Conservation (phyloP, 2,329 filamentous ascomycete species). For the Fusarium secorum region DNA sequence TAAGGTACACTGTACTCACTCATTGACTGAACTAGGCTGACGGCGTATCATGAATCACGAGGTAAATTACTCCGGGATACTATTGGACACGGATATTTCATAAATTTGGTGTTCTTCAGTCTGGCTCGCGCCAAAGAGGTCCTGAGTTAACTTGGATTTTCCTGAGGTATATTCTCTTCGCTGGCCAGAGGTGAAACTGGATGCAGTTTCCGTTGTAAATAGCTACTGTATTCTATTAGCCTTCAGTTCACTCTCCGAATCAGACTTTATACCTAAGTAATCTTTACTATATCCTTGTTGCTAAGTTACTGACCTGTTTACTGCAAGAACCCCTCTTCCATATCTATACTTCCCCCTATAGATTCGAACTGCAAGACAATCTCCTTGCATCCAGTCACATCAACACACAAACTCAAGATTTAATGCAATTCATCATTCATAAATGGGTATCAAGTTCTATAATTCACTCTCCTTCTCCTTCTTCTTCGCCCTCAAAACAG, state of each 20-base stretch:
- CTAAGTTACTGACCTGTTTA: background rate
- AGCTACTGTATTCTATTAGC: background rate
- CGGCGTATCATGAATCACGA: background rate
- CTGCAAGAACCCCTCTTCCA: background rate
- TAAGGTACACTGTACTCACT: fast-evolving
- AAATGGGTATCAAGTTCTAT: conserved; percentile 38
- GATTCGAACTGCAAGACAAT: background rate
- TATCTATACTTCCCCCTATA: background rate
- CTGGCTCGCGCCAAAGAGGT: fast-evolving
- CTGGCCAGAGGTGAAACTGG: background rate
- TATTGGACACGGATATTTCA: fast-evolving
- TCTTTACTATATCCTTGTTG: background rate
- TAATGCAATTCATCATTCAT: conserved; percentile 21
- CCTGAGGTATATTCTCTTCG: fast-evolving
- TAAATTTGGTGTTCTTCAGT: fast-evolving
- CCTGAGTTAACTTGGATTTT: background rate
- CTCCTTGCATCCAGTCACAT: background rate
- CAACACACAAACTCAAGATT: no score
- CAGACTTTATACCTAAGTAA: background rate
- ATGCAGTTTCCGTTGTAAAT: background rate
- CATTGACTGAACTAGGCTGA: fast-evolving
- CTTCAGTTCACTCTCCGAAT: background rate
- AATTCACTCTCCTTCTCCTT: conserved; percentile 34
- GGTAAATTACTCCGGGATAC: no score
- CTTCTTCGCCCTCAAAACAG: conserved; percentile 43